Evolutionary conservation across 73 alveolate species (phyloP), one percentile per base, ranked within the genome.

Genomic region (Symbiodinium natans): DNA sequence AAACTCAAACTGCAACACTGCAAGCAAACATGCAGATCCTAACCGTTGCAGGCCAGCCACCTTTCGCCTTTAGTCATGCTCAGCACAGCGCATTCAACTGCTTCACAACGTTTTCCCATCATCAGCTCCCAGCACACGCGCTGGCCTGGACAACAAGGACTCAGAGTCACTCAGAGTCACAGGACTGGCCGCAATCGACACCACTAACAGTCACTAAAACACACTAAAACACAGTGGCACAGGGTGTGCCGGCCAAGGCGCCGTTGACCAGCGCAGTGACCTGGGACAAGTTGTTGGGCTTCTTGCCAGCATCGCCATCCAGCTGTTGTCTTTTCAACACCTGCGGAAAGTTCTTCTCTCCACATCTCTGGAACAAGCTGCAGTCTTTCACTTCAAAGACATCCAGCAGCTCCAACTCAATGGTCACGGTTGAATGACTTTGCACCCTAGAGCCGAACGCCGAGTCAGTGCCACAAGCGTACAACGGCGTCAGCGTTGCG

Each of bases 341-440:
- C 68, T 39, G 59, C 9, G 93, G 93, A 41, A 85, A 85, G 82
- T 85, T 43, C 80, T 48, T 43, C 48, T 43, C 82, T 21, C 93
- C 93, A 39, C 82, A 46, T 33, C 73, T 77, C 94, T 86, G 56
- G 56, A 86, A 86, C n/a, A 54, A 27, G 83, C 94, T 27, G 27
- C 94, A 86, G 68, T 86, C 94, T 21, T 34, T 43, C 27, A 86
- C 83, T 10, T 34, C 63, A 59, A 34, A 54, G 39, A 86, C 94
- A 74, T 86, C n/a, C 59, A 86, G 38, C 94, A 86, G n/a, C 40
- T 86, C 83, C 83, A 86, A 25, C 83, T 86, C 83, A 59, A 86
- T 5, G 36, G 38, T 63, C 38, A 63, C 80, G 36, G 40, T 63
- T 31, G 80, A 27, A 36, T 63, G 3, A 36, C 80, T 17, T 13